These are phyloP conservation scores for Cnidoscolus chayamansa DNA, from an alignment of 441 rosid species.

Conservation along the genomic window DNA sequence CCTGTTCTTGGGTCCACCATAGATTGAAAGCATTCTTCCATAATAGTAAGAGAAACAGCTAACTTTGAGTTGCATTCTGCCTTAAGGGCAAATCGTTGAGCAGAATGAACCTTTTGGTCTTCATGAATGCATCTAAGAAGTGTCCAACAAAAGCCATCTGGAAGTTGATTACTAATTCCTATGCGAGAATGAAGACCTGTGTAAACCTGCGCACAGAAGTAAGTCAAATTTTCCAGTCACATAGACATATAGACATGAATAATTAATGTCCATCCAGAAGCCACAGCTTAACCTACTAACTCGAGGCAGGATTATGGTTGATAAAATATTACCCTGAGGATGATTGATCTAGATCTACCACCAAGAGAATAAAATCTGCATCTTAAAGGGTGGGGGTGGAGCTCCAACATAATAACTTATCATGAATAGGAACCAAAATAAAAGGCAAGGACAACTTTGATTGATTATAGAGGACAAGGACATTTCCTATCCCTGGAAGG, in stretches of 20 bases:
- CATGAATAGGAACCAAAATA: neutral
- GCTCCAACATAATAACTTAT: neutral
- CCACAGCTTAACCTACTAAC: neutral
- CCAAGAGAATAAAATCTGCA: no score
- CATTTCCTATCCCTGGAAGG: neutral
- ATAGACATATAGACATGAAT: neutral
- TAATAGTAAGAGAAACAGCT: slow-evolving; percentile 83
- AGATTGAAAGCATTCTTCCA: slow-evolving; percentile 95
- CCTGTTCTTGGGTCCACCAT: slow-evolving; percentile 98
- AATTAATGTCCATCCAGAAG: neutral
- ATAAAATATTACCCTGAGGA: neutral
- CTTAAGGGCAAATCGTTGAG: slow-evolving; percentile 67
- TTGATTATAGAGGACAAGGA: no score
- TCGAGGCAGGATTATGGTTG: neutral
- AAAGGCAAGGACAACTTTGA: neutral
- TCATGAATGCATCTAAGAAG: slow-evolving; percentile 84
- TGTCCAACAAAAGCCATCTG: slow-evolving; percentile 76
- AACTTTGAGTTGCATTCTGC: slow-evolving; percentile 96
- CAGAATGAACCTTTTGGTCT: slow-evolving; percentile 75
- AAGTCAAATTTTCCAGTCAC: slow-evolving; percentile 24
- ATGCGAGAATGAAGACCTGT: slow-evolving; percentile 73
- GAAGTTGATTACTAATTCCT: slow-evolving; percentile 53
- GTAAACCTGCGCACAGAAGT: slow-evolving; percentile 53
- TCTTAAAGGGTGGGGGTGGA: neutral
- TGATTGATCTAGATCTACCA: no score